Conservation (phyloP, 257 asterid genomes). For the Nicotiana benthamiana region DNA sequence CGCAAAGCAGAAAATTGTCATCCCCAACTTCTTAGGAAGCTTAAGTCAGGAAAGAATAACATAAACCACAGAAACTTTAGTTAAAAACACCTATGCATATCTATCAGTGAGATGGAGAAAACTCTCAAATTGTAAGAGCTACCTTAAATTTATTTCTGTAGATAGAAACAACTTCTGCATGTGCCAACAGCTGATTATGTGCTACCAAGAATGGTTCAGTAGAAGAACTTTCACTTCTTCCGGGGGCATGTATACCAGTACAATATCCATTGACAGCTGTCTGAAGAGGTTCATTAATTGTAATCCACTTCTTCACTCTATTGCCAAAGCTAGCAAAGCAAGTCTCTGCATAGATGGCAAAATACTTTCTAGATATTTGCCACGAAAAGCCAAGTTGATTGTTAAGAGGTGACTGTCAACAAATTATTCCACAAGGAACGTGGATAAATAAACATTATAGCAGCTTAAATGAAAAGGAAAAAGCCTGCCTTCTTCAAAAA, state of each 20-base stretch:
- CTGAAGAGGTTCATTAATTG: constrained; percentile 53
- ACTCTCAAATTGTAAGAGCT: not conserved
- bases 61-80: not conserved
- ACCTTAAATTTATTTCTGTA: constrained; percentile 40
- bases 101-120: not conserved
- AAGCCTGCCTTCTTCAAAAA: not conserved
- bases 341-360: constrained; percentile 47
- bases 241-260: constrained; percentile 44
- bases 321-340: constrained; percentile 48
- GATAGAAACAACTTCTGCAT: constrained; percentile 40
- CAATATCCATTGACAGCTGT: constrained; percentile 47
- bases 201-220: constrained; percentile 38
- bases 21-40: not conserved
- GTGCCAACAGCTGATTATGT: constrained; percentile 42
- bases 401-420: not conserved
- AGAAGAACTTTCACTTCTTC: constrained; percentile 31
- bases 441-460: not conserved
- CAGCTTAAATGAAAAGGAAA: not conserved
- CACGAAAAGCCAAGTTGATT: not conserved
- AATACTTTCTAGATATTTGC: constrained; percentile 35
- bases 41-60: not conserved
- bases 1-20: not conserved
- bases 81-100: not conserved
- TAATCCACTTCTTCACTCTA: constrained; percentile 52
- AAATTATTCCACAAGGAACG: not conserved